Evolutionary conservation across 73 alveolate genomes (phyloP).

Genomic region (Tetrahymena elliotti): DNA sequence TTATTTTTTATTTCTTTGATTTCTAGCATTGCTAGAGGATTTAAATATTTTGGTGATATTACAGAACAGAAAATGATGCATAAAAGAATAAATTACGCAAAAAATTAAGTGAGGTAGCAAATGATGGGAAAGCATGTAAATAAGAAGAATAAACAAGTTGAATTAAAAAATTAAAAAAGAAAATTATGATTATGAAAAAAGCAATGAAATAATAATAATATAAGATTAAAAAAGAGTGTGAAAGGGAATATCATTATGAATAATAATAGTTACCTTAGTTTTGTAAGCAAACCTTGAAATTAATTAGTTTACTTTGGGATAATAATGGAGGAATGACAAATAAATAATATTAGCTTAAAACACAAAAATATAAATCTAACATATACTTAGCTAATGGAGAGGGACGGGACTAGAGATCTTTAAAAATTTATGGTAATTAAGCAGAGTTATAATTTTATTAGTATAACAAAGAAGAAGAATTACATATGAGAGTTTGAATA

Average conservation of each 20-base stretch:
- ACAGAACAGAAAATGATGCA: not conserved
- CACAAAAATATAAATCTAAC: not conserved
- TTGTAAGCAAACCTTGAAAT: not conserved
- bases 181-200: not conserved
- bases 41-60: not conserved
- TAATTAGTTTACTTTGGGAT: not conserved
- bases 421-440: not conserved
- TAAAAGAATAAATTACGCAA: not conserved
- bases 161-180: not conserved
- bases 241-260: not conserved
- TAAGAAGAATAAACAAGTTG: not conserved
- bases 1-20: not conserved
- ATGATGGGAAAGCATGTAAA: not conserved
- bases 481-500: not conserved
- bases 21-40: not conserved
- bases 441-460: not conserved
- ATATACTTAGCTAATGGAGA: not conserved
- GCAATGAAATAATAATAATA: not conserved
- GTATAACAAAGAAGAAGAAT: not conserved
- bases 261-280: not conserved
- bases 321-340: not conserved
- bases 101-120: not conserved
- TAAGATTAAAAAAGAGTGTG: not conserved
- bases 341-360: not conserved
- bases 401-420: not conserved